phyloP scores from a whole-genome alignment of 345 rosid species.

The Moricandia arvensis region DNA sequence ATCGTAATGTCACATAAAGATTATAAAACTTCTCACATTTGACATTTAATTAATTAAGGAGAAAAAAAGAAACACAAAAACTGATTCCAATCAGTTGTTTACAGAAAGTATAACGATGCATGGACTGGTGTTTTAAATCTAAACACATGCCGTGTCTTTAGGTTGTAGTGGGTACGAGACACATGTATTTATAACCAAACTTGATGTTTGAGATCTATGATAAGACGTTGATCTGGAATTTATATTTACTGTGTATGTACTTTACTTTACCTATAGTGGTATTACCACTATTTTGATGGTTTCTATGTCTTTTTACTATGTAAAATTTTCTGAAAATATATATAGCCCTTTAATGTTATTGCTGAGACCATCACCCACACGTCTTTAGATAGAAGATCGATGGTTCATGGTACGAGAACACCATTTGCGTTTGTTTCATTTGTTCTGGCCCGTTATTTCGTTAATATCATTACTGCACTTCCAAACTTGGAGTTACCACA shows the following conservation, averaged over 20 bases:
- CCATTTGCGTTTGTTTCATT: conserved; percentile 23
- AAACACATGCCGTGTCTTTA: conserved; percentile 34
- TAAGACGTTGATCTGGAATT: conserved; percentile 3
- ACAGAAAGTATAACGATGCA: conserved; percentile 23
- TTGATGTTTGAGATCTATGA: conserved; percentile 22
- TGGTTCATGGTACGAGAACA: conserved; percentile 28
- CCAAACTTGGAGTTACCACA: neutral
- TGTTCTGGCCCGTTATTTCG: conserved; percentile 6
- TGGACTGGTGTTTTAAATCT: conserved; percentile 25
- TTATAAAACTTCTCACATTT: conserved; percentile 14
- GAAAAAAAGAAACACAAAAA: neutral
- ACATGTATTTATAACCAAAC: conserved; percentile 7
- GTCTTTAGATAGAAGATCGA: conserved; percentile 30
- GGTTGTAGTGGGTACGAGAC: conserved; percentile 24
- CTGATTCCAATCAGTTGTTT: neutral
- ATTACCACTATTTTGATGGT: neutral
- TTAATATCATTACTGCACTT: neutral
- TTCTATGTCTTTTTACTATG: neutral
- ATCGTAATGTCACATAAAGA: conserved; percentile 26
- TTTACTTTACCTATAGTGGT: neutral
- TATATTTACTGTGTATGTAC: neutral
- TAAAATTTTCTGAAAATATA: conserved; percentile 5
- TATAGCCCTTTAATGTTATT: conserved; percentile 9
- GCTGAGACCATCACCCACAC: conserved; percentile 22
- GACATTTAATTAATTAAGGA: conserved; percentile 9